Evolutionary conservation across 2,329 filamentous ascomycete genomes (phyloP).

Genomic region (Trichoderma gracile): DNA sequence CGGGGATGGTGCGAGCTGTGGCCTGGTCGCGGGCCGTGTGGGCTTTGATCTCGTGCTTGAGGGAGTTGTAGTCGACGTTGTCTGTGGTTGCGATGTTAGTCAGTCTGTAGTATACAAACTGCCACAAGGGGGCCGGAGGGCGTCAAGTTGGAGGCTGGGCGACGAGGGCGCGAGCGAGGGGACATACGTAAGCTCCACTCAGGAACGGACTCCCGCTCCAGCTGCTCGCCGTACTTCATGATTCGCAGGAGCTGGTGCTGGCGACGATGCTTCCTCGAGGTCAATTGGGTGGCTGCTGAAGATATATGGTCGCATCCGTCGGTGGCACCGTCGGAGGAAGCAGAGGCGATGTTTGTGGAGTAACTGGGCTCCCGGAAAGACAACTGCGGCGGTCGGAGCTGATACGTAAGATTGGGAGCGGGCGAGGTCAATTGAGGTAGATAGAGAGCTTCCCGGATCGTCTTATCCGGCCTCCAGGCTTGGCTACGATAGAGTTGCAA

Average conservation of each 20-base stretch:
- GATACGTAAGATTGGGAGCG: neutral
- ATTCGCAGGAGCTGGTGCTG: conserved; percentile 20
- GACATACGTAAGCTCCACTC: conserved; percentile 74
- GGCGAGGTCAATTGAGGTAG: neutral
- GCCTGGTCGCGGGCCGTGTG: conserved; percentile 73
- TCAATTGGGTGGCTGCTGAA: neutral
- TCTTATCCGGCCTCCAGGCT: neutral
- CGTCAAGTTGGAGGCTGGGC: neutral
- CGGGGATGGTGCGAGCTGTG: conserved; percentile 71
- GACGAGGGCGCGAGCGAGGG: conserved; percentile 12
- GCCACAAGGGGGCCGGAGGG: neutral
- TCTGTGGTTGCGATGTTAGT: conserved; percentile 50
- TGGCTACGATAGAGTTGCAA: conserved; percentile 7
- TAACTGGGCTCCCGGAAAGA: neutral
- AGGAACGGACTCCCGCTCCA: conserved; percentile 74
- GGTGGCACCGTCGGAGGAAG: neutral
- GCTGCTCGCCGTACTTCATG: conserved; percentile 52
- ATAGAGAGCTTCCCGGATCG: neutral
- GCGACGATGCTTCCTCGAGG: neutral
- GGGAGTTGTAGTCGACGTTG: conserved; percentile 85
- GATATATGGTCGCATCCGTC: neutral
- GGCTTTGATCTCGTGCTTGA: conserved; percentile 81
- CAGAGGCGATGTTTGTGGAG: neutral
- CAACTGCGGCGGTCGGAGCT: neutral
- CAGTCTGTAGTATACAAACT: conserved; percentile 1